Conservation (phyloP, 2,329 filamentous ascomycete species). For the Annulohypoxylon truncatum region DNA sequence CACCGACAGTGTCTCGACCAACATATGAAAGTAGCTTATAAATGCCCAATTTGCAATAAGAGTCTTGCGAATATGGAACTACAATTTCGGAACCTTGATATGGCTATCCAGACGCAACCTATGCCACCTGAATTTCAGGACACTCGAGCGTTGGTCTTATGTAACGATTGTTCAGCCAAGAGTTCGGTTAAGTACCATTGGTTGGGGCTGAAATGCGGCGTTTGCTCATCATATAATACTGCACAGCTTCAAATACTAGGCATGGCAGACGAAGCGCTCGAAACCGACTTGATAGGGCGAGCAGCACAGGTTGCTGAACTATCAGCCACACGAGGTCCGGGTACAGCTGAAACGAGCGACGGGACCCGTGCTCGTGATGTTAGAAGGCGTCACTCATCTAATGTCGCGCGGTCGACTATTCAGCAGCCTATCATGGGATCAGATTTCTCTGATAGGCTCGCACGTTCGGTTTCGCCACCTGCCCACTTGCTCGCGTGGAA, state of each 20-base stretch:
- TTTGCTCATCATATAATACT: slow-evolving; percentile 77
- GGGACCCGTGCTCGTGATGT: slow-evolving; percentile 42
- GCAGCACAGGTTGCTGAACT: slow-evolving; percentile 38
- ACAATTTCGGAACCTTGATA: slow-evolving; percentile 90
- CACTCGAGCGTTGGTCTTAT: slow-evolving; percentile 85
- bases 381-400: slow-evolving; percentile 52
- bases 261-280: slow-evolving; percentile 44
- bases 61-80: slow-evolving; percentile 98
- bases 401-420: slow-evolving; percentile 38
- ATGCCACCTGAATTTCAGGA: slow-evolving; percentile 88
- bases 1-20: slow-evolving; percentile 90
- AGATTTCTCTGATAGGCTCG: slow-evolving; percentile 55
- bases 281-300: slow-evolving; percentile 36
- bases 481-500: slow-evolving; percentile 39
- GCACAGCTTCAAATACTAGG: slow-evolving; percentile 72
- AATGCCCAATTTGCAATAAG: slow-evolving; percentile 96
- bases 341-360: slow-evolving; percentile 27
- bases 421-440: slow-evolving; percentile 32
- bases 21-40: slow-evolving; percentile 90
- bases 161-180: slow-evolving; percentile 93
- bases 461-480: slow-evolving; percentile 60
- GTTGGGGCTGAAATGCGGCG: slow-evolving; percentile 89
- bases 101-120: slow-evolving; percentile 87
- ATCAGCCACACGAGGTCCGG: slow-evolving; percentile 23
- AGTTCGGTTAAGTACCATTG: slow-evolving; percentile 92